Percentiles rank a stretch among this genome's conserved stretches.
phyloP scores from a whole-genome alignment of 108 stramenopile species.

The Discostella pseudostelligera region DNA sequence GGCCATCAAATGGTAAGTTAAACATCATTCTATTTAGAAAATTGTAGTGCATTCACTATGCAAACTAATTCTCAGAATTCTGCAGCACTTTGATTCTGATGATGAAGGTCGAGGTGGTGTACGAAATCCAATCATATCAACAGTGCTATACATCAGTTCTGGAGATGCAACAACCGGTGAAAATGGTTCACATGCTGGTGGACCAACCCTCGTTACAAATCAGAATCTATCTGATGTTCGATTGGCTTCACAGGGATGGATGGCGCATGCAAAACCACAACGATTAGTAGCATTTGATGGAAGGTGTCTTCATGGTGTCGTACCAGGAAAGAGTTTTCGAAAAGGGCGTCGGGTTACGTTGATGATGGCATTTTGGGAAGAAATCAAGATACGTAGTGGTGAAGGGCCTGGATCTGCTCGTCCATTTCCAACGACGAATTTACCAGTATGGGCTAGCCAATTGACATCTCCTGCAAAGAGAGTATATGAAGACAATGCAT shows the following conservation, averaged over 20 bases:
- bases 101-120: conserved; percentile 77
- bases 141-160: conserved; percentile 62
- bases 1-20: conserved; percentile 77
- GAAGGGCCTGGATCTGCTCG: conserved; percentile 58
- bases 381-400: conserved; percentile 55
- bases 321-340: conserved; percentile 75
- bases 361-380: conserved; percentile 92
- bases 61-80: not conserved
- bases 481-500: conserved; percentile 1
- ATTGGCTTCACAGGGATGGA: conserved; percentile 74
- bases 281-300: conserved; percentile 85
- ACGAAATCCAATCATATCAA: conserved; percentile 80
- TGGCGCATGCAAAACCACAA: conserved; percentile 54
- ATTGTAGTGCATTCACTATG: not conserved
- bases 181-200: conserved; percentile 42
- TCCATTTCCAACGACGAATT: conserved; percentile 52
- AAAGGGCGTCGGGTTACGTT: conserved; percentile 71
- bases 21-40: not conserved
- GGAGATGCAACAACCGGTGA: conserved; percentile 10
- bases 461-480: conserved; percentile 21
- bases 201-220: conserved; percentile 81
- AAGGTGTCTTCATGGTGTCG: conserved; percentile 81
- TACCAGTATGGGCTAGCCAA: conserved; percentile 16
- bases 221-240: conserved; percentile 50
- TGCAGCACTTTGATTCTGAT: conserved; percentile 86